Base-by-base conservation (phyloP, 2,329 filamentous ascomycete genomes). In the Xylariaceae sp. region DNA sequence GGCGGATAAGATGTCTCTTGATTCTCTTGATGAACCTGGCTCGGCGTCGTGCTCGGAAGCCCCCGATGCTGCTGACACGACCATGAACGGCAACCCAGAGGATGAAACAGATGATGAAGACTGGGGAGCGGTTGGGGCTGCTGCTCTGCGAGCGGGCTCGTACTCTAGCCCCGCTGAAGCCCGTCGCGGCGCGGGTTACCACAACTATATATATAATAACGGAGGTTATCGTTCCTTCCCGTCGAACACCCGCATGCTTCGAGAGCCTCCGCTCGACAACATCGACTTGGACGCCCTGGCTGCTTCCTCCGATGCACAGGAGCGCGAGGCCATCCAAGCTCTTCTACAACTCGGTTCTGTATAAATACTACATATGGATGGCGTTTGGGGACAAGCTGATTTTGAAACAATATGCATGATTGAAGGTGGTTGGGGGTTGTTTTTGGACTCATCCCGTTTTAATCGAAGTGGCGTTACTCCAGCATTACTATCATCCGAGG, bases 41-140 rank as follows among this genome's bases (percentile, higher is more conserved):
- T 88, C 85, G 50, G 86, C 83, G 48, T 91, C 88, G 9, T 91
- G 88, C 67, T 90, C 87, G 34, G 87, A 90, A 64, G 87, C 86
- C 19, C 81, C 81, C 42, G 83, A 85, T 52, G 56, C 54, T 30
- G 86, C 88, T 56, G 80, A 83, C 58, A 75, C 75, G 62, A 78
- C 70, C 73, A 82, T 85, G 75, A 84, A 85, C 64, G 87, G 89
- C 63, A 87, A 95, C 67, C 84, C 89, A 57, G 86, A 88, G 62
- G 90, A 96, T 67, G 81, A 89, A 56, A 97, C 94, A 29, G 94
- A 97, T 68, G 90, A 96, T 68, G 92, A 97, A 72, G 91, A 97
- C 72, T 96, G 92, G 91, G 89, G 88, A 46, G 84, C 88, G 50
- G 87, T 96, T 59, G 92, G 91, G 52, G 89, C 91, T 32, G 90